Evolutionary conservation across 768 basidiomycete genomes (phyloP), one percentile per base, ranked within the genome.

Genomic region (Sarcodon aspratus): DNA sequence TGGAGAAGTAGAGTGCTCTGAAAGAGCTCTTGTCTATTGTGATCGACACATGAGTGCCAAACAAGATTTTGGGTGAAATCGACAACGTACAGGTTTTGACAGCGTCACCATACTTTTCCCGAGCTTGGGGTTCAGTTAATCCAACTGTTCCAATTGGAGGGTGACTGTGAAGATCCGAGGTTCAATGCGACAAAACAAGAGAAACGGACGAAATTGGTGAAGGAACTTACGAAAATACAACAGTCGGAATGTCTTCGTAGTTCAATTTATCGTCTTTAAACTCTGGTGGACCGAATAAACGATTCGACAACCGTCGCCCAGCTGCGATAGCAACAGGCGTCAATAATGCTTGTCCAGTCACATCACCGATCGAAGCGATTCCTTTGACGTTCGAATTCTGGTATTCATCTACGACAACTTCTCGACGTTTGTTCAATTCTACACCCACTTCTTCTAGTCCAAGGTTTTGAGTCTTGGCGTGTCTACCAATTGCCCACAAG

Each of bases 301-400:
- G 72, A 68, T 98, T 98, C 48, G 85, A 75, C 36, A 97, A 70
- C 52, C 92, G 70, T 51, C 96, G 72, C 17, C 92, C 96, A 12
- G 96, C 96, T 44, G 95, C 95, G 50, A 99, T 95, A 37, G 96
- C 96, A 9, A 99, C 96, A 12, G 96, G 96, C 4, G 96, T 99
- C 51, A 99, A 73, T 33, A 95, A 71, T 38, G 80, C 88, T 65
- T 96, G 94, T 52, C 96, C 96, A 55, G 80, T 80, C 17, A 93
- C 90, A 61, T 99, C 96, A 2, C 96, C 96, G 49, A 98, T 82
- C 2, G 92, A 79, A 40, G 74, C 82, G 56, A 98, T 72, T 42
- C 78, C 74, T 32, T 76, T 66, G 15, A 92, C 76, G 46, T 62
- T 75, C 46, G 89, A 79, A 61, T 85, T 82, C 72, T 99, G 95